Evolutionary conservation across 331 rosid species (phyloP), one percentile per base, ranked within the genome.

Genomic region (Cucumis variabilis): DNA sequence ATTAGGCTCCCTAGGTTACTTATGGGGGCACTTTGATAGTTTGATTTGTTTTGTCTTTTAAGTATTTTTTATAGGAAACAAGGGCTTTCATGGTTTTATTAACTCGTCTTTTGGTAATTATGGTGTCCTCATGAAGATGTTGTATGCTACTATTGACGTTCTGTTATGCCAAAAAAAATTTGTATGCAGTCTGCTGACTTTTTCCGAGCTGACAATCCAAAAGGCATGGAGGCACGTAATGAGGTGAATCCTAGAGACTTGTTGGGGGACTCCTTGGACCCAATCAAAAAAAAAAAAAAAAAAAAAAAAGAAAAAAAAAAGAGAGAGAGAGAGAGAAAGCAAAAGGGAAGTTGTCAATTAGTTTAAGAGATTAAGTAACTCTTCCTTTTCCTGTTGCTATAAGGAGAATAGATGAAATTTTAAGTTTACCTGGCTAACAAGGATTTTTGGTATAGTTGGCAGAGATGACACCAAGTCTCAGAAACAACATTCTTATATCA

Each of bases 151-250:
- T 58, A 28, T 76, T 60, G 87, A 70, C 19, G 24, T 79, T 88
- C 73, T 86, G 30, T 82, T 33, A 74, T 80, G 88, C 41, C 21
- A 88, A 79, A 82, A 74, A 51, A 51, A 51, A 87, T 90, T 27
- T 90, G 71, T 66, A 21, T 91, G 95, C 95, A 97, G 99, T 86
- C 92, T 68, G 99, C 99, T 76, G 99, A 96, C 89, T 97, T 95
- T 92, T 97, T 95, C 88, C 95, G 98, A 90, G 94, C 98, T 86
- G 99, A 97, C 89, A 97, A 97, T 91, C 96, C 98, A 14, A 98
- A 97, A 92, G 99, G 99, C 85, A 85, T 94, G 72, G 99, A 97
- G 88, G 98, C 99, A 27, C 99, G 99, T 53, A 94, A 97, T 88
- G 99, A 97, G 98, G 99, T 95, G 92, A 89, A 51, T 90, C 63